Evolutionary conservation across 106 monocot genomes (phyloP).

Genomic region (Agapanthus africanus): DNA sequence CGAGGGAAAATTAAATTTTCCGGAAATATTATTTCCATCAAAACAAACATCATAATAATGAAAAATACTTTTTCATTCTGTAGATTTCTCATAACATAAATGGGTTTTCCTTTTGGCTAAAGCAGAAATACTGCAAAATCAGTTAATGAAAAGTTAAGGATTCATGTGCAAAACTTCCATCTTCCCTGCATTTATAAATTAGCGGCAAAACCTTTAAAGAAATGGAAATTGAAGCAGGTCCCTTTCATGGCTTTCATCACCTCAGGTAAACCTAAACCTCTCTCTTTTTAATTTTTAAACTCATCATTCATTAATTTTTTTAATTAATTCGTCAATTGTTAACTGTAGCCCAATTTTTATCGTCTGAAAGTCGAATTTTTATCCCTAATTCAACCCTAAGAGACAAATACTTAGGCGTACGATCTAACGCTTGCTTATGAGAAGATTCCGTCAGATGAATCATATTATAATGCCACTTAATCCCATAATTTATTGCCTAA

Average conservation of each 20-base stretch:
- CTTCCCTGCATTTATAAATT: background rate
- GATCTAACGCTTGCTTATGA: background rate
- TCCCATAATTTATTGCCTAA: constrained; percentile 1
- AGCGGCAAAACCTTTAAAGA: background rate
- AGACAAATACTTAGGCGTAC: constrained; percentile 2
- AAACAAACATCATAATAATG: too few species aligned
- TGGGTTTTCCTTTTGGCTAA: too few species aligned
- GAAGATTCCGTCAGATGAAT: constrained; percentile 3
- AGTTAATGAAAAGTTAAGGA: background rate
- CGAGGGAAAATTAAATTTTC: too few species aligned
- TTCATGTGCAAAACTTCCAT: background rate
- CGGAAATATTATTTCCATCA: too few species aligned
- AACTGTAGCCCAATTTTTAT: background rate
- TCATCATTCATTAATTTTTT: background rate
- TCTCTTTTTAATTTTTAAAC: background rate
- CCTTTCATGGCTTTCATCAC: constrained; percentile 8
- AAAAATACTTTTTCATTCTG: too few species aligned
- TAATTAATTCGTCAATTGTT: background rate
- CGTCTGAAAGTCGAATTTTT: background rate
- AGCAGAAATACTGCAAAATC: too few species aligned
- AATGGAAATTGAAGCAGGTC: constrained; percentile 1
- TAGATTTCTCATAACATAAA: too few species aligned
- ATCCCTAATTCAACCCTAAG: background rate
- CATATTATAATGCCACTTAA: constrained; percentile 17
- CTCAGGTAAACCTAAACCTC: background rate